Base-by-base conservation (phyloP, 345 rosid species). In the Noccaea caerulescens region DNA sequence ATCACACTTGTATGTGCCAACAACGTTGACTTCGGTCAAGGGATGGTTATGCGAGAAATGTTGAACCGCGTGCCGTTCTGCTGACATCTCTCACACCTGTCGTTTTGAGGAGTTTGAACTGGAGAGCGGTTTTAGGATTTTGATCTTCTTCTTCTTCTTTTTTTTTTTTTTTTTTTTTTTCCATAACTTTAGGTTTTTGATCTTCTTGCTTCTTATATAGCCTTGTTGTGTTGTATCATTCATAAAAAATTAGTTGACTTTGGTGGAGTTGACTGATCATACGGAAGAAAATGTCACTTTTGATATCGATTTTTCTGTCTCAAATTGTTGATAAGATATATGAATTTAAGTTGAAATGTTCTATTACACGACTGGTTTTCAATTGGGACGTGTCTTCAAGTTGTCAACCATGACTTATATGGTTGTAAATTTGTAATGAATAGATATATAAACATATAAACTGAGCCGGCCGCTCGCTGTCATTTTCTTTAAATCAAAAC, bases 31-130 rank as follows among this genome's bases (percentile, higher is more conserved):
- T 37, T 78, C 49, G 1, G 44, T 32, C 39, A 83, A 64, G 7
- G 69, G 72, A 59, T 83, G 82, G 46, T 8, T 25, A 54, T 83
- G 84, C 2, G 39, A 5, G 56, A 72, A 78, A 41, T 72, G 83
- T 3, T 36, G 8, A 61, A 75, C 27, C 43, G 55, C 68, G 23
- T 53, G 13, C 7, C 0, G 6, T 32, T 41, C 36, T 53, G 63
- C 34, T 53, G 63, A 43, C 62, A 72, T 63, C 20, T 7, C 49
- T 6, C 61, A 5, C 61, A 3, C 66, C 37, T 41, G 25, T 8
- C 18, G 25, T 23, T 57, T 25, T 73, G 27, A 49, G 50, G n/a
- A 3, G 30, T 1, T 57, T 69, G 47, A 37, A 47, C 5, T 7
- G 7, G 18, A 37, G 45, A 57, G 5, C 45, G 13, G 9, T 38